A percentile compares a stretch with the other conserved stretches of the same genome.
Conservation (phyloP, 176 grass and related monocot genomes). For the Oryza australiensis region DNA sequence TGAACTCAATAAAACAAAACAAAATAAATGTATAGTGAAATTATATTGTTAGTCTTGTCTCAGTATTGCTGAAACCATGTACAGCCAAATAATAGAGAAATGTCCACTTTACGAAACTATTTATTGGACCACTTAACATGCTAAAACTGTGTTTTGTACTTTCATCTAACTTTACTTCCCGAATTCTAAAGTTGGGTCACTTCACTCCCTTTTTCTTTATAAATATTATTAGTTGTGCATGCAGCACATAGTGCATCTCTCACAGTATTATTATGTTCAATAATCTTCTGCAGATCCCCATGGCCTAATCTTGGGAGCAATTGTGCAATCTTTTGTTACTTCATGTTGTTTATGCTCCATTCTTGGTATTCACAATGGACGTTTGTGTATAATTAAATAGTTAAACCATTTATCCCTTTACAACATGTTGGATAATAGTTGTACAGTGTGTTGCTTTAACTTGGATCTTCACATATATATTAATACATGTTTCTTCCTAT, state of each 20-base stretch:
- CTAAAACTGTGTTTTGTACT: not conserved
- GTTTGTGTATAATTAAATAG: not conserved
- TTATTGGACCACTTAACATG: not conserved
- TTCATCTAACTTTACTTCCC: not conserved
- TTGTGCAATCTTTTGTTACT: not conserved
- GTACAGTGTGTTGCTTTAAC: too few species aligned
- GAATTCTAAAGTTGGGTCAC: not conserved
- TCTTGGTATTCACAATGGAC: not conserved
- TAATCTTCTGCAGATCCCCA: not conserved
- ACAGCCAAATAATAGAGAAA: constrained; percentile 4
- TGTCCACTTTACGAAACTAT: not conserved
- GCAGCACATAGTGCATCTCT: not conserved
- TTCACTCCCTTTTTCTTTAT: too few species aligned
- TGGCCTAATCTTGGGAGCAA: not conserved
- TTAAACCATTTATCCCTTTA: not conserved
- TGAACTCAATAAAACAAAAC: not conserved
- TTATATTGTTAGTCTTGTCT: too few species aligned
- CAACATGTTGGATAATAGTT: constrained; percentile 18
- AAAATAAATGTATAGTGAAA: not conserved
- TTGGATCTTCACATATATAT: too few species aligned
- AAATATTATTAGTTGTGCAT: constrained; percentile 16
- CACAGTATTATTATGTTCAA: not conserved
- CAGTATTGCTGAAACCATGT: not conserved
- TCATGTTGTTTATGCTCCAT: constrained; percentile 6
- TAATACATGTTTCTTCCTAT: not conserved